A percentile compares a stretch with the other conserved stretches of the same genome.
These are phyloP conservation scores for Trichopus zeylanicus DNA, from an alignment of 116 monocot species.

Conservation along the genomic window DNA sequence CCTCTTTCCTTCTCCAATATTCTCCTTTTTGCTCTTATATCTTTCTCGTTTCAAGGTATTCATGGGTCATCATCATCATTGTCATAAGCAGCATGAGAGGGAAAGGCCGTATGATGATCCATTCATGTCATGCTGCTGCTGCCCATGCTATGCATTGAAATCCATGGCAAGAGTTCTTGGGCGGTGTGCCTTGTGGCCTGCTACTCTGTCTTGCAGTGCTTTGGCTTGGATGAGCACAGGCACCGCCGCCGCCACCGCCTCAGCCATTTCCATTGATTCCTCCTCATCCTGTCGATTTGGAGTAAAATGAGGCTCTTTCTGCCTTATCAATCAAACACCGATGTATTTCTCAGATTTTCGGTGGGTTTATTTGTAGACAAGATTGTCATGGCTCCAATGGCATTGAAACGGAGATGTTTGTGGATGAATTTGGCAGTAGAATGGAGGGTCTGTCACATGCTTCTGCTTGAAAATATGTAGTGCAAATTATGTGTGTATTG, in stretches of 20 bases:
- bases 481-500: too few species aligned
- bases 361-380: too few species aligned
- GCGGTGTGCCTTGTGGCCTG: constrained; percentile 49
- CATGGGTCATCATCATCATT: constrained; percentile 24
- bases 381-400: too few species aligned
- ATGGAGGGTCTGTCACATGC: too few species aligned
- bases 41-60: too few species aligned
- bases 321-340: too few species aligned
- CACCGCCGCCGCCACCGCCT: constrained; percentile 39
- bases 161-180: constrained; percentile 28
- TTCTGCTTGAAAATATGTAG: too few species aligned
- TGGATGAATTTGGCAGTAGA: too few species aligned
- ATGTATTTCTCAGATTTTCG: too few species aligned
- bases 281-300: background rate
- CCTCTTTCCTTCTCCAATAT: background rate
- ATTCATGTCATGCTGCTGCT: constrained; percentile 43
- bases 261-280: constrained; percentile 27
- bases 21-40: too few species aligned
- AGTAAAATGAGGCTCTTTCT: too few species aligned
- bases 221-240: constrained; percentile 45
- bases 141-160: constrained; percentile 30
- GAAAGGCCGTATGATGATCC: constrained; percentile 38
- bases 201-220: constrained; percentile 51
- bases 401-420: too few species aligned
- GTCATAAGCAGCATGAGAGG: constrained; percentile 16